A percentile compares a stretch with the other conserved stretches of the same genome.
Conservation (phyloP, 306 rosid genomes). For the Ammopiptanthus mongolicus region DNA sequence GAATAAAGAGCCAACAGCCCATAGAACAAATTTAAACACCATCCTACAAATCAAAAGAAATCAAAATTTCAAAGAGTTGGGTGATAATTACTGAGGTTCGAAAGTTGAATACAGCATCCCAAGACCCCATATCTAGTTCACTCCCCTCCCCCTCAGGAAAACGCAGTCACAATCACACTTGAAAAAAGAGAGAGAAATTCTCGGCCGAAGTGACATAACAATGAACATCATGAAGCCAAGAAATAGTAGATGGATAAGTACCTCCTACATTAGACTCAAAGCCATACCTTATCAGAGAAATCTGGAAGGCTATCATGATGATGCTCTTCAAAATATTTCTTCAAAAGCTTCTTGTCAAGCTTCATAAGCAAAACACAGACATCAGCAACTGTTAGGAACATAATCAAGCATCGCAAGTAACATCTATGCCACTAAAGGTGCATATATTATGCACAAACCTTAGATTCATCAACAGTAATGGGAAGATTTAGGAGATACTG, state of each 20-base stretch:
- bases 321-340: slow-evolving; percentile 64
- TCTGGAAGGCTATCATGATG: slow-evolving; percentile 62
- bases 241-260: not conserved
- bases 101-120: not conserved
- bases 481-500: slow-evolving; percentile 97
- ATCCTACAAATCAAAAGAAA: not conserved
- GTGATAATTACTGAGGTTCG: not conserved
- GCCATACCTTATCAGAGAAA: slow-evolving; percentile 78
- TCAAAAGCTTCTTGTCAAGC: slow-evolving; percentile 85
- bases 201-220: not conserved
- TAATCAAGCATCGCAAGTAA: slow-evolving; percentile 15
- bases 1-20: not conserved
- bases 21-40: not conserved
- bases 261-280: slow-evolving; percentile 1
- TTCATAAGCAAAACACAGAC: slow-evolving; percentile 33
- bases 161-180: too few species aligned
- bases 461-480: slow-evolving; percentile 81
- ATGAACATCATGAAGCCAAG: not conserved
- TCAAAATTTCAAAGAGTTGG: not conserved
- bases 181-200: not conserved
- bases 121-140: not conserved
- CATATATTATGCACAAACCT: slow-evolving; percentile 47
- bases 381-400: slow-evolving; percentile 29
- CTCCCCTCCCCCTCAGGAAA: not conserved
- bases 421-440: not conserved